Percentiles rank a stretch among this genome's conserved stretches.
Evolutionary conservation across 352 stramenopile genomes (phyloP).

Genomic region (Blastocystis sp.): DNA sequence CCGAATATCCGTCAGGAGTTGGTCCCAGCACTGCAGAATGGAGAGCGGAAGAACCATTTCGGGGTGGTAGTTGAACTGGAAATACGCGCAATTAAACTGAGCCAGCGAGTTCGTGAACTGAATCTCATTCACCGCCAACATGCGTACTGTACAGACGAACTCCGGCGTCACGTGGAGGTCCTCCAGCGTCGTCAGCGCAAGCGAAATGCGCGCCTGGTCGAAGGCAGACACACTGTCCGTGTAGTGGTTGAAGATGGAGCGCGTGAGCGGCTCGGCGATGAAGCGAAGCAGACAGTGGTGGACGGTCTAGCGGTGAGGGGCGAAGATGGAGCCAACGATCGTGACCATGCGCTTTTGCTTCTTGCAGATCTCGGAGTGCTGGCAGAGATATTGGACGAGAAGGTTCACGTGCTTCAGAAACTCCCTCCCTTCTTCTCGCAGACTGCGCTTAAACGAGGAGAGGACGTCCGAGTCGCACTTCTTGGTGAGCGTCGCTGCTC

Average conservation of each 20-base stretch:
- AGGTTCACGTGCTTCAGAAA: neutral
- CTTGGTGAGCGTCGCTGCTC: neutral
- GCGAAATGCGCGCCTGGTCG: neutral
- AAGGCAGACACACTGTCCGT: neutral
- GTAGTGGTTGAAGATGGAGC: neutral
- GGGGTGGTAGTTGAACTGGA: slow-evolving; percentile 68
- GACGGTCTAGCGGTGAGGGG: neutral
- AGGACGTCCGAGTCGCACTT: neutral
- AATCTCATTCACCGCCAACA: neutral
- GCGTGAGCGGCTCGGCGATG: slow-evolving; percentile 7
- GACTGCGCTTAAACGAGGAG: neutral
- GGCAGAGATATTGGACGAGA: neutral
- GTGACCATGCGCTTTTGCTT: neutral
- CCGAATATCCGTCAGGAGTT: slow-evolving; percentile 57
- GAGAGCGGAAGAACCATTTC: slow-evolving; percentile 56
- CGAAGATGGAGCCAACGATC: neutral
- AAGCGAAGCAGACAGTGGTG: slow-evolving; percentile 26
- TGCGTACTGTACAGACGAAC: slow-evolving; percentile 30
- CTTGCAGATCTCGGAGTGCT: neutral
- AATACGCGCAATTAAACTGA: slow-evolving; percentile 65
- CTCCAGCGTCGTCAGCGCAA: slow-evolving; percentile 13
- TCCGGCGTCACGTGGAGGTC: slow-evolving; percentile 27
- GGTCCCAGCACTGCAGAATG: slow-evolving; percentile 69
- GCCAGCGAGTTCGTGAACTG: slow-evolving; percentile 32
- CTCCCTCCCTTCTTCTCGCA: neutral